Base-by-base conservation (phyloP, 2,329 filamentous ascomycete genomes). In the Fusarium sublunatum region DNA sequence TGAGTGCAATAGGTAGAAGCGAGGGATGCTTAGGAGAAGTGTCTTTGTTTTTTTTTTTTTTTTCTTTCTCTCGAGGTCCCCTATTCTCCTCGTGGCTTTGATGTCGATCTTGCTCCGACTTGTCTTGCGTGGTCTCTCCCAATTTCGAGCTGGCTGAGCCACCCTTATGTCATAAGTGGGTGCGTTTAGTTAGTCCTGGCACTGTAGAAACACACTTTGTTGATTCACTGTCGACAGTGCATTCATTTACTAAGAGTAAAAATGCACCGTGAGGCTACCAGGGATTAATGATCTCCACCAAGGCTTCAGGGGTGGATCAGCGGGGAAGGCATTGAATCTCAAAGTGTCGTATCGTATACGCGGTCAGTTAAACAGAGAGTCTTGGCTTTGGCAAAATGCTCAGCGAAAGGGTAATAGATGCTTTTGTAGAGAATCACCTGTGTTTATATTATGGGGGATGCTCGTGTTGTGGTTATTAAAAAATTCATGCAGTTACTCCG, bases 111-210 rank as follows among this genome's bases (percentile, higher is more conserved):
- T 67, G 35, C 49, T 53, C 58, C 49, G 46, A 66, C 39, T 65
- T 69, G 69, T 69, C 69, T 71, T 71, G 69, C 69, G 69, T 71
- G 69, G 65, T 70, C 67, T 69, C 67, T 68, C 69, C 69, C 65
- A 71, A 69, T 71, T 71, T 71, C 67, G 51, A 71, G 56, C 49
- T 61, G 56, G 65, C 67, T 70, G 65, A 71, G 69, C 67, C 69
- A 71, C 69, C 68, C 69, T 70, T 71, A 71, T 71, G 69, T 71
- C 69, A 71, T 71, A 69, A 71, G 50, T 59, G 53, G 56, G 63
- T 61, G 61, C 29, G 61, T 38, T 32, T 43, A 24, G 32, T 9
- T 47, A 4, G 1, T 8, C 7, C 28, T 53, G 28, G 28, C 64
- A 70, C 67, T 70, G 68, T 70, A 55, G 25, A 35, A 25, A 31